These are phyloP conservation scores for Lyophyllum atratum DNA, from an alignment of 768 basidiomycete genomes.

Conservation along the genomic window DNA sequence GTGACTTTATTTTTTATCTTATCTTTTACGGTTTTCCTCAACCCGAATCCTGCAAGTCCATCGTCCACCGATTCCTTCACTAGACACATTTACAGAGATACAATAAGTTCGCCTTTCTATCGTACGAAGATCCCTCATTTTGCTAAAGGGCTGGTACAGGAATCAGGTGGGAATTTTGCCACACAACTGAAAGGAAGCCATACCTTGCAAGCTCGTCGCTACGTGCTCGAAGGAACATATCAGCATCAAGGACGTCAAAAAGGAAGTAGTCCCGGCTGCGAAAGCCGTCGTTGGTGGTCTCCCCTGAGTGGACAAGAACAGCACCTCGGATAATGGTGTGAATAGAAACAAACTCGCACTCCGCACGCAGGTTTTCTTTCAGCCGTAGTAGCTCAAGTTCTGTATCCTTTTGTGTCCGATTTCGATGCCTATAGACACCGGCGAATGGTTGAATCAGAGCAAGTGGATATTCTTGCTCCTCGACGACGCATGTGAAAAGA, in stretches of 20 bases:
- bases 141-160: not conserved
- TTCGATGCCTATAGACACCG: not conserved
- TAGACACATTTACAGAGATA: no score
- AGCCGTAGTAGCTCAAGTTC: constrained; percentile 8
- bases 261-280: constrained; percentile 5
- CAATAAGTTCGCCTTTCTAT: no score
- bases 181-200: not conserved
- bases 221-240: constrained; percentile 9
- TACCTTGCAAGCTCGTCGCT: constrained; percentile 1
- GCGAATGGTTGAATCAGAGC: constrained; percentile 12
- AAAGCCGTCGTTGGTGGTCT: not conserved
- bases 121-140: no score
- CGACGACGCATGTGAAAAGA: constrained; percentile 10
- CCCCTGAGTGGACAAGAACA: constrained; percentile 8
- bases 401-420: constrained; percentile 1
- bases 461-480: constrained; percentile 1
- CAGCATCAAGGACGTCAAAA: constrained; percentile 10
- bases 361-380: not conserved
- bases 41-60: no score
- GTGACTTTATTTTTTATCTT: no score
- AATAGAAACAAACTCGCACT: constrained; percentile 6
- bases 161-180: not conserved
- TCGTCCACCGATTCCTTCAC: no score
- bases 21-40: no score
- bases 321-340: constrained; percentile 8